Conservation (phyloP, 208 protist genomes). For the Balamuthia mandrillaris region DNA sequence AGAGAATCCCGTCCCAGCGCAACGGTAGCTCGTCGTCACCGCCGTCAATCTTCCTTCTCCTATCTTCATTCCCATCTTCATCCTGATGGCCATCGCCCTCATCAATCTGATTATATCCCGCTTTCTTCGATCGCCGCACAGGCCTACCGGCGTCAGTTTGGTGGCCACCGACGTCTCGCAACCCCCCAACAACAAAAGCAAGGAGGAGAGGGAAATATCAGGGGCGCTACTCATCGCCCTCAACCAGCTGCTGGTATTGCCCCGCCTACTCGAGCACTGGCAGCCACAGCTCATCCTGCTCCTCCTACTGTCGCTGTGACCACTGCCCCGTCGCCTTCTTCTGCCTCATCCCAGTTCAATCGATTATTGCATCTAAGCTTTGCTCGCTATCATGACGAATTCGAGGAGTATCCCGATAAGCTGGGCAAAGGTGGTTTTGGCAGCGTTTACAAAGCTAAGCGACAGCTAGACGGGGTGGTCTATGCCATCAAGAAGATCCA, state of each 20-base stretch:
- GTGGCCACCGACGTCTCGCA: too few species aligned
- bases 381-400: neutral
- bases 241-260: neutral
- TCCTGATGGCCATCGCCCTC: too few species aligned
- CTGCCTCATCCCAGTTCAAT: neutral
- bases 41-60: too few species aligned
- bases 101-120: too few species aligned
- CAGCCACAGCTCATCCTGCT: neutral
- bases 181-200: too few species aligned
- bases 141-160: too few species aligned
- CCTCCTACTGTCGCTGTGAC: neutral
- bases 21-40: too few species aligned
- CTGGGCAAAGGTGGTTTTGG: neutral
- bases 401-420: neutral
- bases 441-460: neutral
- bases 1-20: too few species aligned
- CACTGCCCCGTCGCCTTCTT: neutral
- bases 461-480: neutral
- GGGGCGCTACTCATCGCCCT: neutral
- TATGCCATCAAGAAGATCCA: slow-evolving; percentile 25
- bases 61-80: too few species aligned
- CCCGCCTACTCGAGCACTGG: neutral
- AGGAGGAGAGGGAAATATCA: too few species aligned
- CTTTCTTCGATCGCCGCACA: too few species aligned
- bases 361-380: neutral